These are phyloP conservation scores for Sporisorium sorghi DNA, from an alignment of 1,284 basidiomycete genomes.

Conservation along the genomic window DNA sequence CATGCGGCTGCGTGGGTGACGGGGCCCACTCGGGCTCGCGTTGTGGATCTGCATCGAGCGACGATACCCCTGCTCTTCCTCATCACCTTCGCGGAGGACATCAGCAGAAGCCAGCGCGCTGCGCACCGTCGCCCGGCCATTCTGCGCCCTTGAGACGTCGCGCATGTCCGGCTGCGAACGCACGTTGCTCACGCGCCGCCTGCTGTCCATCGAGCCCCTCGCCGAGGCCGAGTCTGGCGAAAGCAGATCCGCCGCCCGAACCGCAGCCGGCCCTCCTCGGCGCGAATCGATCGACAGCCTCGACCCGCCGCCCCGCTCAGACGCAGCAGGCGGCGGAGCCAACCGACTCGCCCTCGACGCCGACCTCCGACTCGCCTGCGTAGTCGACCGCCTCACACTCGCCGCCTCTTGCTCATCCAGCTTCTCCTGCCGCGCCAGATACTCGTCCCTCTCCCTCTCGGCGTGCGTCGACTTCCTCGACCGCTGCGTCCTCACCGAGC, in stretches of 20 bases:
- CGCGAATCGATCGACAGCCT: conserved; percentile 25
- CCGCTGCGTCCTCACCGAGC: conserved; percentile 20
- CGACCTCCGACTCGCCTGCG: conserved; percentile 10
- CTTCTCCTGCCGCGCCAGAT: conserved; percentile 35
- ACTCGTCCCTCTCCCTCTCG: conserved; percentile 44
- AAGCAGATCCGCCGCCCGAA: conserved; percentile 10
- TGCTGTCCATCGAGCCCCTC: conserved; percentile 32
- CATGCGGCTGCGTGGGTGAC: conserved; percentile 15
- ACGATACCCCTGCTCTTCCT: conserved; percentile 13
- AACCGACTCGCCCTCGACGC: conserved; percentile 20
- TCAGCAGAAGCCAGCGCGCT: conserved; percentile 36
- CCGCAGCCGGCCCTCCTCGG: background rate
- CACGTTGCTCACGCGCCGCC: conserved; percentile 18
- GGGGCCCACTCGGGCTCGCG: background rate
- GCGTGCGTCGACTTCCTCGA: conserved; percentile 39
- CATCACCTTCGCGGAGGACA: background rate
- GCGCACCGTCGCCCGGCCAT: conserved; percentile 8
- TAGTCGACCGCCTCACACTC: conserved; percentile 1
- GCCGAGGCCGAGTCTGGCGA: conserved; percentile 19
- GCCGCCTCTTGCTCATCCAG: conserved; percentile 13
- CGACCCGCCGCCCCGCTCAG: conserved; percentile 9
- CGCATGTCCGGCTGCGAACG: conserved; percentile 31
- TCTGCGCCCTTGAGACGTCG: background rate
- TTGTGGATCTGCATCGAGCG: conserved; percentile 17
- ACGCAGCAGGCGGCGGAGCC: conserved; percentile 12